These are phyloP conservation scores for Daldinia sp. DNA, from an alignment of 2,329 filamentous ascomycete species.

Conservation along the genomic window DNA sequence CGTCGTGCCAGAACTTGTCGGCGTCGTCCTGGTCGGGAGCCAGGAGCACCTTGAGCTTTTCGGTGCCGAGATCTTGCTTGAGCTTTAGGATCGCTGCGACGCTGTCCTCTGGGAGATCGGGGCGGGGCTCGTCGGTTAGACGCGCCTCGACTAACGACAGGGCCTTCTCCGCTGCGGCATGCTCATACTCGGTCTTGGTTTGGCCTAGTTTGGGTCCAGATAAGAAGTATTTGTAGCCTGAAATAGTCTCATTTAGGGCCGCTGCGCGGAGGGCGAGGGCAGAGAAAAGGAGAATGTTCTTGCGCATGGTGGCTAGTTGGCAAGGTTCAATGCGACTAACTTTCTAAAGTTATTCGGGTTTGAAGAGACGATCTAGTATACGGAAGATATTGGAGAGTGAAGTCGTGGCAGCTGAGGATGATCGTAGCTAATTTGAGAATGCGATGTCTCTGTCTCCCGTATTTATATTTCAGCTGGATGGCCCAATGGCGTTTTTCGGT, in stretches of 20 bases:
- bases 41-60: slow-evolving; percentile 45
- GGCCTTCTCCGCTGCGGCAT: slow-evolving; percentile 30
- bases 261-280: slow-evolving; percentile 24
- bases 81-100: slow-evolving; percentile 36
- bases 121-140: slow-evolving; percentile 25
- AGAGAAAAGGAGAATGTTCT: slow-evolving; percentile 20
- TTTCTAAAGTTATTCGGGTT: neutral
- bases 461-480: slow-evolving; percentile 12
- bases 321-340: neutral
- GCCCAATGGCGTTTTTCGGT: neutral
- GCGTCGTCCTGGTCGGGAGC: slow-evolving; percentile 43
- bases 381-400: neutral
- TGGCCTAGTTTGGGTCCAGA: slow-evolving; percentile 32
- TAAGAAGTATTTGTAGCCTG: slow-evolving; percentile 35
- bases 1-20: slow-evolving; percentile 45
- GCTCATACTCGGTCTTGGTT: slow-evolving; percentile 37
- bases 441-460: neutral
- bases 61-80: slow-evolving; percentile 44
- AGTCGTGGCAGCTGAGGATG: neutral
- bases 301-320: slow-evolving; percentile 21
- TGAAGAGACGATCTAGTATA: neutral
- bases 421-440: slow-evolving; percentile 2
- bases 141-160: slow-evolving; percentile 27
- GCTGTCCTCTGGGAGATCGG: slow-evolving; percentile 29
- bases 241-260: slow-evolving; percentile 37